Base-by-base conservation (phyloP, 176 grass and related monocot species). In the Guadua angustifolia region DNA sequence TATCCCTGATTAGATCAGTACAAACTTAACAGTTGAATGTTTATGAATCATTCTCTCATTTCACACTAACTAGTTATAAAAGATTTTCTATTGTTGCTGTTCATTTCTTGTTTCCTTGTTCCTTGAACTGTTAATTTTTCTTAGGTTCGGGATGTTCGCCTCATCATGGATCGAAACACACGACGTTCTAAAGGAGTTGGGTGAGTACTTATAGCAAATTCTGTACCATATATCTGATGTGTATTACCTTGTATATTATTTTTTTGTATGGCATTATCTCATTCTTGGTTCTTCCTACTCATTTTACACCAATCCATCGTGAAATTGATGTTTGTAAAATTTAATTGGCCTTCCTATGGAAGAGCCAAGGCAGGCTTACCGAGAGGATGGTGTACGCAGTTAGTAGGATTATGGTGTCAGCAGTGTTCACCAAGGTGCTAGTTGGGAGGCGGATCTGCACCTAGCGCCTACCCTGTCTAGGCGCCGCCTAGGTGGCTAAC, bases 131-230 rank as follows among this genome's bases (percentile, higher is more conserved):
- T 81, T 82, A 61, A n/a, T 25, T 74, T 70, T 83, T 38, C 84
- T 9, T 64, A 99, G 96, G 96, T 99, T 13, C 91, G 96, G n/a
- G 96, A 99, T 95, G 96, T 99, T 65, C 93, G 96, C 44, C 90
- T 99, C 29, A 99, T 99, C 33, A 99, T 99, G 93, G 96, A 99
- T 65, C 87, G 96, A 59, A 99, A 99, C 62, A 95, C 96, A 56
- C 87, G 96, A 51, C 96, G 96, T 61, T 99, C 96, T 62, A 99
- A 99, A 93, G 96, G 96, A 71, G 96, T 99, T 85, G 93, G 96
- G 96, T 99, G 89, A 88, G 96, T 46, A 71, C 24, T 51, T 85
- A 59, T 51, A 32, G 67, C 82, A 29, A 19, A 22, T 80, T 62
- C 40, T 44, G n/a, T 14, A 56, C 43, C 25, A 50, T 59, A 32